Evolutionary conservation across 2,329 filamentous ascomycete genomes (phyloP).

Genomic region (Rhinocladiella mackenziei): DNA sequence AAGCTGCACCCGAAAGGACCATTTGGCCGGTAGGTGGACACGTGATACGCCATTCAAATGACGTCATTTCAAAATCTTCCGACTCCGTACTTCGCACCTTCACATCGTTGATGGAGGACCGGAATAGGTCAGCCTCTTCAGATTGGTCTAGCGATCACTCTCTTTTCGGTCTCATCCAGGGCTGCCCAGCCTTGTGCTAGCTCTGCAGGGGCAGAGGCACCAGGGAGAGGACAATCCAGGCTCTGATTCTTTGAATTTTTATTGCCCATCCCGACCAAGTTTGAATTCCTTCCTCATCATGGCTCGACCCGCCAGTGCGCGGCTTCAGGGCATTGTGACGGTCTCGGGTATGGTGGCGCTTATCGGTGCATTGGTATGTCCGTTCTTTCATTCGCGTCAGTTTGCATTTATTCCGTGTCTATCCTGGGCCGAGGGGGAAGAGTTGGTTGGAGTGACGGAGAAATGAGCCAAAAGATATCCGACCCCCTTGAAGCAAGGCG

Average conservation of each 20-base stretch:
- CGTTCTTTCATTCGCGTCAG: not conserved
- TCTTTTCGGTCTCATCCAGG: no score
- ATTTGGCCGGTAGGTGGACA: not conserved
- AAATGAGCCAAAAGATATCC: no score
- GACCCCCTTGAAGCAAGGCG: no score
- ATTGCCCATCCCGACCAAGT: no score
- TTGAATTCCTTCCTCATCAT: not conserved
- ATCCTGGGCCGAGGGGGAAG: no score
- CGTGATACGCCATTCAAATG: slow-evolving; percentile 3
- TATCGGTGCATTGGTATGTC: slow-evolving; percentile 14
- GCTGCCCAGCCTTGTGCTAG: not conserved
- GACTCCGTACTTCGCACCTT: not conserved
- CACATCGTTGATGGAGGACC: no score
- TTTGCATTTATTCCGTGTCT: not conserved
- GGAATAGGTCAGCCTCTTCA: no score
- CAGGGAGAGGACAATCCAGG: not conserved
- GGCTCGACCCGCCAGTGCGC: slow-evolving; percentile 6
- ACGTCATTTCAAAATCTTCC: not conserved
- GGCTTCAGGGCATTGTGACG: slow-evolving; percentile 8
- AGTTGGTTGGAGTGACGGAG: no score
- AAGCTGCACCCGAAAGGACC: not conserved
- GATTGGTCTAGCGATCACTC: not conserved
- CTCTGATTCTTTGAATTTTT: no score
- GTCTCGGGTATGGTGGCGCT: slow-evolving; percentile 14
- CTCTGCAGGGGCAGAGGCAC: not conserved